These are phyloP conservation scores for Leptosphaerulina australis DNA, from an alignment of 2,329 filamentous ascomycete species.

Conservation along the genomic window DNA sequence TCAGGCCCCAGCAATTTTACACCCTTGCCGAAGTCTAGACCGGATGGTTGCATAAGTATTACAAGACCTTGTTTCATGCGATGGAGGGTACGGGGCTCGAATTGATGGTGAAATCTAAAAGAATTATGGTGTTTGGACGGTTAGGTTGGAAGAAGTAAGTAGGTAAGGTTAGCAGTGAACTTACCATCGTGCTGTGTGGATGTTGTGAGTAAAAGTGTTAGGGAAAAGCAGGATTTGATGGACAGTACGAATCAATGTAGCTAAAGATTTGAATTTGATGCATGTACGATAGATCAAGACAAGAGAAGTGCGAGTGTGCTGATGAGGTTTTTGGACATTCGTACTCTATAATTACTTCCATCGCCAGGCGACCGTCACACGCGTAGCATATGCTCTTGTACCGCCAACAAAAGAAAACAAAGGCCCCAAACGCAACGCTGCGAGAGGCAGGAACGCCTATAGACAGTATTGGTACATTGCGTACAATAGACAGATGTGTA, in stretches of 20 bases:
- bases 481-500: not conserved
- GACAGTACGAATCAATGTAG: not conserved
- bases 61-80: not conserved
- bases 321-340: not conserved
- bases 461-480: not conserved
- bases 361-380: no score
- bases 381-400: not conserved
- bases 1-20: not conserved
- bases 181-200: not conserved
- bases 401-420: conserved; percentile 4
- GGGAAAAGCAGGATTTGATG: not conserved
- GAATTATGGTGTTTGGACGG: not conserved
- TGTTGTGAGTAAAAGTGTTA: not conserved
- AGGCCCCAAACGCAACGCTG: not conserved
- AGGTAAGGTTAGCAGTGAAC: not conserved
- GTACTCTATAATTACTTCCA: not conserved
- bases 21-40: conserved; percentile 8
- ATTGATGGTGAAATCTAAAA: not conserved
- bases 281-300: not conserved
- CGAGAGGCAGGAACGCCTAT: not conserved
- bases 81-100: not conserved
- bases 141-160: not conserved
- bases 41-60: not conserved
- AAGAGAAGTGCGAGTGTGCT: not conserved
- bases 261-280: not conserved